Base-by-base conservation (phyloP, 148 eudicot species). In the Rhododendron kiyosumense region DNA sequence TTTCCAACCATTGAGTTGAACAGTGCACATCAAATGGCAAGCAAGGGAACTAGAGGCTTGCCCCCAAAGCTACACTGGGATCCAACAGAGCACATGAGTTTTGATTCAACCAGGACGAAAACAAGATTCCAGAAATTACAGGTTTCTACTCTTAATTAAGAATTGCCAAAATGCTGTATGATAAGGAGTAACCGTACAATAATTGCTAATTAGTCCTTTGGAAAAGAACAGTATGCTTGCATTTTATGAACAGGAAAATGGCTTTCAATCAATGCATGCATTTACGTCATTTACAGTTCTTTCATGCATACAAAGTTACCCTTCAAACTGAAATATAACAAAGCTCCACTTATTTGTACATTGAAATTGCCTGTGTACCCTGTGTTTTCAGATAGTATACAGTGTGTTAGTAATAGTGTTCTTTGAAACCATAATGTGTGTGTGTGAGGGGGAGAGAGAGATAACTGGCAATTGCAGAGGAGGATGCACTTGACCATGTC, bases 401-500 rank as follows among this genome's bases (percentile, higher is more conserved):
- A 17, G 63, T 4, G 24, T 18, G 7, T 57, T 5, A 20, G 63
- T 5, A 18, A 57, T 57, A 61, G 67, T 61, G 10, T 61, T 22
- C 4, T 61, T 20, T 22, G 3, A 11, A 69, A 12, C 36, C 75
- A 69, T 67, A 7, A 24, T 67, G 34, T 67, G 74, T 67, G 34
- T 0, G 30, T 0, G 78, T 65, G 79, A 48, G 82, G n/a, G n/a
- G n/a, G n/a, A 77, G 82, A 88, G 76, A 67, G 67, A 79, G 78
- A 90, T 89, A 59, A 92, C 94, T 89, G 94, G 92, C 94, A 90
- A 75, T 90, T 94, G 90, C 96, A 93, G 59, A 95, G 88, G 76
- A 95, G 95, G 5, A 94, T 91, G 83, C 94, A 91, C 91, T 95
- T 95, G 76, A 94, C 92, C 94, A 95, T 91, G 86, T 95, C 98